Conservation (phyloP, 495 filamentous ascomycete species). For the Neurospora cerealis region DNA sequence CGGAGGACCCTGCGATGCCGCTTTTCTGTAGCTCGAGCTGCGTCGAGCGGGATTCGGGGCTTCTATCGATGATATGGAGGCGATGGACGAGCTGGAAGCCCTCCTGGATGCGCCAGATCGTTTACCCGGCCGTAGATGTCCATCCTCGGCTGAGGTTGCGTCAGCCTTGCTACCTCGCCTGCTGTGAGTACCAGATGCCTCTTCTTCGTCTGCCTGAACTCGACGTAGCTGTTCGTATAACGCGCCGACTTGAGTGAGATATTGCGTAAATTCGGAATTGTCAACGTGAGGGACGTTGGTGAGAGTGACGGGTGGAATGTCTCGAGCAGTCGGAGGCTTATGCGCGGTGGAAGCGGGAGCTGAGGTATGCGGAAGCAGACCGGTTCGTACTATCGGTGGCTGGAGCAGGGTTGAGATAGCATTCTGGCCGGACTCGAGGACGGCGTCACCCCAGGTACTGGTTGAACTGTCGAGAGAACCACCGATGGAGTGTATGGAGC, state of each 20-base stretch:
- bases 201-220: slow-evolving; percentile 58
- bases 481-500: slow-evolving; percentile 74
- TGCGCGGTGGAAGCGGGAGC: slow-evolving; percentile 56
- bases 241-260: slow-evolving; percentile 70
- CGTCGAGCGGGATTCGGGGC: slow-evolving; percentile 35
- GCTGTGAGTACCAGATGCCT: slow-evolving; percentile 34
- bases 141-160: slow-evolving; percentile 38
- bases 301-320: slow-evolving; percentile 90
- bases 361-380: slow-evolving; percentile 63
- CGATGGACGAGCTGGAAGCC: slow-evolving; percentile 36
- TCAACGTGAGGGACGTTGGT: slow-evolving; percentile 85
- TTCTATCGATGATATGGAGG: slow-evolving; percentile 41
- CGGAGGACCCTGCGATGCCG: slow-evolving; percentile 54
- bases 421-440: slow-evolving; percentile 74
- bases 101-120: slow-evolving; percentile 31
- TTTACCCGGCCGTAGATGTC: slow-evolving; percentile 31
- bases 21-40: slow-evolving; percentile 42
- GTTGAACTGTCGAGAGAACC: slow-evolving; percentile 59
- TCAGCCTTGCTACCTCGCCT: slow-evolving; percentile 38
- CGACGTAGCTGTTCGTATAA: slow-evolving; percentile 76
- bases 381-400: slow-evolving; percentile 81
- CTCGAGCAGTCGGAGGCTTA: slow-evolving; percentile 75
- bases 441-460: slow-evolving; percentile 44
- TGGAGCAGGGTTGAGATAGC: slow-evolving; percentile 92
- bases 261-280: slow-evolving; percentile 65